Conservation (phyloP, 2,329 filamentous ascomycete genomes). For the Sclerotinia glacialis region DNA sequence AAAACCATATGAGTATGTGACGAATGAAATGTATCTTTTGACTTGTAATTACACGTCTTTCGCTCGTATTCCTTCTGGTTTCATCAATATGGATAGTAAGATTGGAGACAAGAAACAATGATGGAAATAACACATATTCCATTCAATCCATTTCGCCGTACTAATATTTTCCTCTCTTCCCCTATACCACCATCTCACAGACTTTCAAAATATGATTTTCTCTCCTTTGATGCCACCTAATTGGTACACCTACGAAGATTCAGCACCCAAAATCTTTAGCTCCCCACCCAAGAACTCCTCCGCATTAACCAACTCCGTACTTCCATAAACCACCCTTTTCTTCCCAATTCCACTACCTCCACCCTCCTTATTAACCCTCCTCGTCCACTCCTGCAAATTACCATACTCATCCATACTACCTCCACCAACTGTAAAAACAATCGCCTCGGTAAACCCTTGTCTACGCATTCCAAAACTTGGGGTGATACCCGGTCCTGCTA, state of each 20-base stretch:
- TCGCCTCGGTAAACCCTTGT: conserved; percentile 84
- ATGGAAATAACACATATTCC: neutral
- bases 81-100: no score
- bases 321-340: conserved; percentile 87
- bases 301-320: conserved; percentile 76
- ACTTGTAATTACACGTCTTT: no score
- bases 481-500: conserved; percentile 60
- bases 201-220: neutral
- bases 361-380: conserved; percentile 56
- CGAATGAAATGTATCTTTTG: no score
- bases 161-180: neutral
- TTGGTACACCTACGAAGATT: conserved; percentile 37
- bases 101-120: no score
- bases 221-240: neutral
- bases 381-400: conserved; percentile 94
- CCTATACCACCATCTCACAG: neutral
- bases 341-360: conserved; percentile 58
- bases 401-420: conserved; percentile 99
- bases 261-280: conserved; percentile 59
- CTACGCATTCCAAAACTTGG: conserved; percentile 88
- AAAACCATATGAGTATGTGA: no score
- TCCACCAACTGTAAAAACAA: conserved; percentile 93
- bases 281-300: conserved; percentile 64
- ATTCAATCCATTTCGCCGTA: neutral
- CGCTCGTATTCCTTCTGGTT: no score